Base-by-base conservation (phyloP, 495 filamentous ascomycete species). In the Penicillium malachiteum region DNA sequence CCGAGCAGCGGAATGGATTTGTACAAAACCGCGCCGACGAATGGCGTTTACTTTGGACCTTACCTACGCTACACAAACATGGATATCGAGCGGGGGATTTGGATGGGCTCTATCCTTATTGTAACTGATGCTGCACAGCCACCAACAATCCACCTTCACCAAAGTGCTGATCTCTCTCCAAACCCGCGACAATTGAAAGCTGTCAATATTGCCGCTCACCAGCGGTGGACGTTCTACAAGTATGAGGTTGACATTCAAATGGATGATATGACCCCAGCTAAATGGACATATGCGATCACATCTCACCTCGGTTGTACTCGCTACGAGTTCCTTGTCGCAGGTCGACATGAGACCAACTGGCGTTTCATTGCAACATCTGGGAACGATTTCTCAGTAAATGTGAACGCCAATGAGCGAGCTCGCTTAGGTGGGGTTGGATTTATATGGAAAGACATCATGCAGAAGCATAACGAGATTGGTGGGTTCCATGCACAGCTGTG, bases 391-490 rank as follows among this genome's bases (percentile, higher is more conserved):
- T 85, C 89, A 2, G 77, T 96, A 30, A 88, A 86, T 57, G 92
- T 96, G 0, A 91, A 84, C 59, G 84, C 90, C 49, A 90, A 87
- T 63, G 94, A 97, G 66, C 84, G 92, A 14, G 79, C 85, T 50
- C 87, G 87, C 45, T 77, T 97, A 2, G 95, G 95, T 21, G 94
- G 94, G 0, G 80, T 92, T 7, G 90, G 91, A 0, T 91, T 90
- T 66, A 96, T 98, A 94, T 98, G 94, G 94, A 96, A 96, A 60
- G 94, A 98, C 64, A 91, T 98, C 32, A 83, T 98, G 71, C 92
- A 96, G 71, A 97, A 96, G 78, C 95, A 98, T 69, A 83, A 89
- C 39, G 94, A 98, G 61, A 95, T 90, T 63, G 91, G 91, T 49
- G 94, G 94, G 9, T 98, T 98, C 71, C 94, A 98, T 64, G 84